A percentile compares a stretch with the other conserved stretches of the same genome.
Evolutionary conservation across 1,139 yeast genomes (phyloP).

Genomic region (Eremothecium sinecaudum): DNA sequence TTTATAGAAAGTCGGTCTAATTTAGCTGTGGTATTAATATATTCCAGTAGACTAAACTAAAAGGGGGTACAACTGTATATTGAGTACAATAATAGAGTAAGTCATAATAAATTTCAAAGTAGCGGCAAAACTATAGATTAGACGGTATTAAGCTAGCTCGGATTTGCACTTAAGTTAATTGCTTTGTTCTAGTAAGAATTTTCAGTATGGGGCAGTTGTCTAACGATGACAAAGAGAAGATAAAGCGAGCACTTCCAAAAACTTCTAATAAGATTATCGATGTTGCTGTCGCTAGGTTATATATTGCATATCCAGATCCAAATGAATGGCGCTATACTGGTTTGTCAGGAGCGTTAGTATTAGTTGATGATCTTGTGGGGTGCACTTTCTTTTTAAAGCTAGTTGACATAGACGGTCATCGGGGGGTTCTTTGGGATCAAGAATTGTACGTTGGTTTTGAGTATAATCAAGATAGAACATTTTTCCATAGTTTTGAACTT

Average conservation of each 20-base stretch:
- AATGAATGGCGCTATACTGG: constrained; percentile 83
- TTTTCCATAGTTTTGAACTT: constrained; percentile 88
- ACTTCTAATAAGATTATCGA: constrained; percentile 79
- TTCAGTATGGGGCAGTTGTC: constrained; percentile 50
- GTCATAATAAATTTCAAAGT: no score
- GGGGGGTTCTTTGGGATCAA: constrained; percentile 95
- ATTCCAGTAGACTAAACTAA: no score
- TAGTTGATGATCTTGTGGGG: constrained; percentile 90
- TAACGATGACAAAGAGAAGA: constrained; percentile 70
- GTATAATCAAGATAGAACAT: constrained; percentile 87
- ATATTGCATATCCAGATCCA: constrained; percentile 81
- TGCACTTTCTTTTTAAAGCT: constrained; percentile 84
- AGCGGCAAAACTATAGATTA: no score
- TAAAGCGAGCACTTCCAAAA: constrained; percentile 83
- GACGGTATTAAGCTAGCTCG: no score
- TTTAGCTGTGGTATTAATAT: no score
- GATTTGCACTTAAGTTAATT: no score
- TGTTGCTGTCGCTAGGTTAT: constrained; percentile 82
- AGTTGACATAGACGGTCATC: constrained; percentile 70
- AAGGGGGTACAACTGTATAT: background rate
- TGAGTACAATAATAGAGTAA: no score
- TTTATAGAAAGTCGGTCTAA: no score
- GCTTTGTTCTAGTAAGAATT: background rate
- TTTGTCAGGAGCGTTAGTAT: constrained; percentile 71
- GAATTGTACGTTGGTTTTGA: constrained; percentile 81